Evolutionary conservation across 2,329 filamentous ascomycete species (phyloP), one percentile per base, ranked within the genome.

Genomic region (Exophiala alcalophila): DNA sequence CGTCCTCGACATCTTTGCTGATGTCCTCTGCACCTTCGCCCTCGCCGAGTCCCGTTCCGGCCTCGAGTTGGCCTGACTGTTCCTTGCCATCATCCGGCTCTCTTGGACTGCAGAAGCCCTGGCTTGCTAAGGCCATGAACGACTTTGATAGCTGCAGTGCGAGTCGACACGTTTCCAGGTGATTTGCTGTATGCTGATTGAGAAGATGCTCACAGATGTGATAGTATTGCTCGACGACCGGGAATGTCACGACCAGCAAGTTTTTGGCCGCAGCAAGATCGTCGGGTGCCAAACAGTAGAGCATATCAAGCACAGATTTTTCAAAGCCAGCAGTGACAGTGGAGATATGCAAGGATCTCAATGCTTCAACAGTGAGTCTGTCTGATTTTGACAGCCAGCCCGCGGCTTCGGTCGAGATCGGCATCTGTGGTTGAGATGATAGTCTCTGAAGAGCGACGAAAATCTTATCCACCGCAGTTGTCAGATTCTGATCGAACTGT

Each of bases 1-100:
- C 91, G 11, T 91, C 84, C 51, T 86, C 81, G 32, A 98, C 84
- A 59, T 98, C 92, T 62, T 98, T 97, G 66, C 90, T 97, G 53
- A 98, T 97, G 64, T 98, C 91, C 61, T 98, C 90, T 4, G 85
- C 90, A 12, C 91, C 94, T 64, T 96, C 86, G 8, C 92, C 94
- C 31, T 96, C 92, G 14, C 92, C 94, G 16, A 98, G 80, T 23
- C 92, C 94, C 8, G 90, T 97, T 11, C 94, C 94, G 25, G 81
- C 81, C 65, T 98, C 91, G 20, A 96, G 72, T 56, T 94, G 85
- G 9, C 90, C 86, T 16, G 79, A 76, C 46, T 86, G 78, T 14
- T 78, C 80, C 36, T 80, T 74, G 43, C 83, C 79, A 34, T 83
- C 79, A 27, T 86, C 78, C 56, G 89, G 84, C 57, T 97, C 90